A percentile compares a stretch with the other conserved stretches of the same genome.
Conservation (phyloP, 208 protist species). For the Leishmania amazonensis region DNA sequence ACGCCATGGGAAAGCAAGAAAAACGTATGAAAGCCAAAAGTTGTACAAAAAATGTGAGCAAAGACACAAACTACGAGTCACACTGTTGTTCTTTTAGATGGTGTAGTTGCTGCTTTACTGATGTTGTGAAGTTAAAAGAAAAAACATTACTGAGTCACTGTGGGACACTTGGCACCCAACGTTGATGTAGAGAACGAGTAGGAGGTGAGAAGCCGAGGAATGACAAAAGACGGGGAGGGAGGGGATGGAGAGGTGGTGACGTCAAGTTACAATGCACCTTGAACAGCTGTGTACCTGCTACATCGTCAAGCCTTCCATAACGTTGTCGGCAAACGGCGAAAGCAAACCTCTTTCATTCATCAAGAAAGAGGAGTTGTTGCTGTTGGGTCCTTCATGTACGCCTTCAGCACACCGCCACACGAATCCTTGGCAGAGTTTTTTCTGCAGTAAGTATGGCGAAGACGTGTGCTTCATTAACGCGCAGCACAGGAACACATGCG, state of each 20-base stretch:
- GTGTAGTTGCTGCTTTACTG: constrained; percentile 3
- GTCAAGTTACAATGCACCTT: not conserved
- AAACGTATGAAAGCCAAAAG: not conserved
- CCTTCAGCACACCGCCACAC: not conserved
- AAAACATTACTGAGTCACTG: not conserved
- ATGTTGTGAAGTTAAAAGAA: not conserved
- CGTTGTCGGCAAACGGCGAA: not conserved
- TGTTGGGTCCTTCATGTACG: not conserved
- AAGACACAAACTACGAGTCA: not conserved
- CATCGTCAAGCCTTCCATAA: not conserved
- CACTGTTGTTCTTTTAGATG: constrained; percentile 4
- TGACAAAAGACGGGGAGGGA: not conserved
- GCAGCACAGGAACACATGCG: not conserved
- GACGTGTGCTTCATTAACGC: not conserved
- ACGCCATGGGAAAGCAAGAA: constrained; percentile 8
- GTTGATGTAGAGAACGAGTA: not conserved
- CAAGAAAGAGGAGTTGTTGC: not conserved
- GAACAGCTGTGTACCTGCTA: not conserved
- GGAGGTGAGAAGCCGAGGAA: not conserved
- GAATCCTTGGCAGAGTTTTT: not conserved
- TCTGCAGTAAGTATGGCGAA: not conserved
- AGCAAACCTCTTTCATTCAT: not conserved
- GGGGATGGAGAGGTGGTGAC: not conserved
- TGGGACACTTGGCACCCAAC: not conserved
- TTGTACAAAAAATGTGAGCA: not conserved